Evolutionary conservation across 495 filamentous ascomycete species (phyloP).

Genomic region (Neurospora sp.): DNA sequence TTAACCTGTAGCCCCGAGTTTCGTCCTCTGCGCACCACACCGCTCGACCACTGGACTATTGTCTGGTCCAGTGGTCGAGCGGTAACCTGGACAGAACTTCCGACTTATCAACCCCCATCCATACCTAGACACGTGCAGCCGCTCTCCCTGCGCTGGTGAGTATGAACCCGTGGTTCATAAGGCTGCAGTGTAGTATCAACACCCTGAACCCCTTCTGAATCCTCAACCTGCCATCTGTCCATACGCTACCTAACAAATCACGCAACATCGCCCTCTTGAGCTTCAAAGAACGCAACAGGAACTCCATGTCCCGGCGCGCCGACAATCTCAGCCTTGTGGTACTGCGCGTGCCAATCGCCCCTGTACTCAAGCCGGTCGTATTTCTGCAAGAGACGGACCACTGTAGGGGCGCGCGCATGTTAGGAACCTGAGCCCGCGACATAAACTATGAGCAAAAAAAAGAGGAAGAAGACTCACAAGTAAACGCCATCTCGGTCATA

Average conservation of each 20-base stretch:
- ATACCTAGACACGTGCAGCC: too few relatives aligned
- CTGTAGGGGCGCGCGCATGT: conserved; percentile 6
- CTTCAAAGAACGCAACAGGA: conserved; percentile 27
- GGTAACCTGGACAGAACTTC: too few relatives aligned
- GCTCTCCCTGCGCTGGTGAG: too few relatives aligned
- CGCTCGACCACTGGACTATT: too few relatives aligned
- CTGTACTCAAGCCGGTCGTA: conserved; percentile 44
- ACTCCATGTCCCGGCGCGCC: conserved; percentile 30
- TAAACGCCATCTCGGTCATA: conserved; percentile 43
- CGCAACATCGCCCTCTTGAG: conserved; percentile 12
- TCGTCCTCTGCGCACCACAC: too few relatives aligned
- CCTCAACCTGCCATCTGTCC: background rate
- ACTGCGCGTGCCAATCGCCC: conserved; percentile 32
- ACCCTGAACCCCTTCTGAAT: background rate
- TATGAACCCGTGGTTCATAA: background rate
- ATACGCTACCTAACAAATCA: background rate
- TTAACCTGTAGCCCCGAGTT: too few relatives aligned
- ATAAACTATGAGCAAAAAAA: background rate
- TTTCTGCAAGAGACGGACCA: conserved; percentile 50
- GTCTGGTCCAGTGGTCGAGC: too few relatives aligned
- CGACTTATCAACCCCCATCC: too few relatives aligned
- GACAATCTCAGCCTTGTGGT: conserved; percentile 29
- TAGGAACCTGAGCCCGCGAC: background rate
- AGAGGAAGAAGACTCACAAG: conserved; percentile 17
- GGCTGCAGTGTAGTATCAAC: background rate